These are phyloP conservation scores for Phytophthora constricta DNA, from an alignment of 352 stramenopile genomes.

Conservation along the genomic window DNA sequence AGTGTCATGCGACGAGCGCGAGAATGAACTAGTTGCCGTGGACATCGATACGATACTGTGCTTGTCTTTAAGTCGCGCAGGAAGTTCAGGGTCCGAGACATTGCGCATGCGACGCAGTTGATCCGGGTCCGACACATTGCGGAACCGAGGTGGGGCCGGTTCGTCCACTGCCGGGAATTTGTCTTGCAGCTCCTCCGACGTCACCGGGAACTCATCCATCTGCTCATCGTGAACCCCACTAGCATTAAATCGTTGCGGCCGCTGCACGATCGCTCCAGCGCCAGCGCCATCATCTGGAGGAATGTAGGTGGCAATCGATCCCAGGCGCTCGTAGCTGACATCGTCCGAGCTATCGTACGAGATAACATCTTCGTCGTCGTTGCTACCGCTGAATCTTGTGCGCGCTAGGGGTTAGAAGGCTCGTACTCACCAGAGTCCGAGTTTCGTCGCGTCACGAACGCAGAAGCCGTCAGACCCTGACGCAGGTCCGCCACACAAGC, in stretches of 20 bases:
- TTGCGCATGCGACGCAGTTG: constrained; percentile 42
- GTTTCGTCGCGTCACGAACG: constrained; percentile 15
- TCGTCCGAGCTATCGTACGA: constrained; percentile 43
- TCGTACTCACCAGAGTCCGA: constrained; percentile 26
- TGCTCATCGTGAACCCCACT: constrained; percentile 31
- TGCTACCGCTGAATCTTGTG: constrained; percentile 28
- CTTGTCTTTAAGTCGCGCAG: constrained; percentile 42
- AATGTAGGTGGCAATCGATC: constrained; percentile 43
- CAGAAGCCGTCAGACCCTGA: constrained; percentile 33
- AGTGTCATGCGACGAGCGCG: constrained; percentile 36
- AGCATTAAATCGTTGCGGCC: constrained; percentile 22
- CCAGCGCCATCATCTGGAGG: constrained; percentile 29
- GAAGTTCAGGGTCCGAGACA: constrained; percentile 36
- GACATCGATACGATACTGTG: constrained; percentile 63
- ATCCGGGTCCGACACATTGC: constrained; percentile 43
- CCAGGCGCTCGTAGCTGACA: constrained; percentile 39
- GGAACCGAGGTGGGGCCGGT: constrained; percentile 34
- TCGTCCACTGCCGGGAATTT: constrained; percentile 40
- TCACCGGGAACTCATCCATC: constrained; percentile 36
- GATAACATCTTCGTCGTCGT: constrained; percentile 33
- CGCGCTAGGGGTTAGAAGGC: constrained; percentile 27
- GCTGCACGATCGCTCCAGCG: constrained; percentile 25
- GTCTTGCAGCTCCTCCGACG: constrained; percentile 41
- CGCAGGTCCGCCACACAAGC: constrained; percentile 44
- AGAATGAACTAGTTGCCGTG: constrained; percentile 64